Conservation (phyloP, 2,329 filamentous ascomycete genomes). For the Pseudocercospora crystallina region DNA sequence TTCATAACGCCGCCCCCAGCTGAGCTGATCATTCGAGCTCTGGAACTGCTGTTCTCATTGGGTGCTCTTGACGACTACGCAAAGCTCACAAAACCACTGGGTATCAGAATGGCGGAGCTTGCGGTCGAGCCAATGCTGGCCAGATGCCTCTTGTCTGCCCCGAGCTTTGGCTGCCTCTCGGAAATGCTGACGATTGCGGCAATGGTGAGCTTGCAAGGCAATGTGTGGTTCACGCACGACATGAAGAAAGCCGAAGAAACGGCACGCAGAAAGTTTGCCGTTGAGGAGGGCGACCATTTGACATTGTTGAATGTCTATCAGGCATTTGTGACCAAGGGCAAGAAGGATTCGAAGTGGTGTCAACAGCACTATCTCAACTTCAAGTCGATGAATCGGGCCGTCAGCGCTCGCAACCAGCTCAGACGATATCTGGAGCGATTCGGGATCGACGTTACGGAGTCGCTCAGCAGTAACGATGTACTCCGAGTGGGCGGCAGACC, state of each 20-base stretch:
- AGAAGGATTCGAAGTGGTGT: conserved; percentile 82
- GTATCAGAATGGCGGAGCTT: conserved; percentile 86
- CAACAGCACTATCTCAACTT: conserved; percentile 84
- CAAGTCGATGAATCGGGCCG: conserved; percentile 76
- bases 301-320: conserved; percentile 93
- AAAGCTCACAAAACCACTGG: conserved; percentile 85
- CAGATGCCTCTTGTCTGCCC: conserved; percentile 76
- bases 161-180: conserved; percentile 72
- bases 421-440: conserved; percentile 85
- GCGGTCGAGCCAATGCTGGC: conserved; percentile 95
- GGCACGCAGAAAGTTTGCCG: conserved; percentile 77
- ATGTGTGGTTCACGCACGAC: conserved; percentile 78
- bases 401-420: conserved; percentile 83
- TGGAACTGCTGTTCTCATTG: conserved; percentile 83
- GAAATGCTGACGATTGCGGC: conserved; percentile 91
- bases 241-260: conserved; percentile 73
- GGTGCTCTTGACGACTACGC: conserved; percentile 87
- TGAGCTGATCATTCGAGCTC: conserved; percentile 77
- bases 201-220: conserved; percentile 85
- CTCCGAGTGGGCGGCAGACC: conserved; percentile 41
- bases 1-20: conserved; percentile 85
- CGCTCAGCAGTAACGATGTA: conserved; percentile 41
- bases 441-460: conserved; percentile 68
- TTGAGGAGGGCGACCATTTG: conserved; percentile 89
- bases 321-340: conserved; percentile 78